phyloP scores from a whole-genome alignment of 805 yeast species.

The Candida alai region DNA sequence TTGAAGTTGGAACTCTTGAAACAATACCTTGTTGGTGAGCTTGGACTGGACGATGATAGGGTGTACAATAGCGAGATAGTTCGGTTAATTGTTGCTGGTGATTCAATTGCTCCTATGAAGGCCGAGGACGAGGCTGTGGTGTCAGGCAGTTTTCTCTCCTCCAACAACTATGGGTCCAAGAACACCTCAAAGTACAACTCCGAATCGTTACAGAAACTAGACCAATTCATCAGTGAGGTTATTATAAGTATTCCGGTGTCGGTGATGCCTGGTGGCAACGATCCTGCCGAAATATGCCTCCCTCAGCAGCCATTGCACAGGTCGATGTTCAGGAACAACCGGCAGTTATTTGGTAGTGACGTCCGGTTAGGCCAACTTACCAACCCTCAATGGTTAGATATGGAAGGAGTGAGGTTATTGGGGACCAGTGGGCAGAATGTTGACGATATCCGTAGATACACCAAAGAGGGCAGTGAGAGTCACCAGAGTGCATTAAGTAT shows the following conservation, averaged over 20 bases:
- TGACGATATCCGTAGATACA: conserved; percentile 70
- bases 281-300: conserved; percentile 77
- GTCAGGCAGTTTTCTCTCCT: conserved; percentile 31
- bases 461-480: conserved; percentile 19
- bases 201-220: conserved; percentile 52
- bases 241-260: conserved; percentile 62
- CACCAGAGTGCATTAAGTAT: conserved; percentile 28
- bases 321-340: conserved; percentile 56
- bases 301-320: conserved; percentile 92
- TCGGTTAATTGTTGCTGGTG: conserved; percentile 68
- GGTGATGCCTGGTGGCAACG: conserved; percentile 79
- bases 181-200: conserved; percentile 49
- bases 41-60: conserved; percentile 36
- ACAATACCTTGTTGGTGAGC: conserved; percentile 69
- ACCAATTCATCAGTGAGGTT: conserved; percentile 53
- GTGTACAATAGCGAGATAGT: conserved; percentile 30
- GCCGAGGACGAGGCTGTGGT: conserved; percentile 23
- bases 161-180: conserved; percentile 48
- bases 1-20: conserved; percentile 53
- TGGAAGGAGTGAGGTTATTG: conserved; percentile 49
- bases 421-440: conserved; percentile 86
- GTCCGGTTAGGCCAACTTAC: conserved; percentile 25
- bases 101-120: conserved; percentile 46
- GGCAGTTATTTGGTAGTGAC: conserved; percentile 37
- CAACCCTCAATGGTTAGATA: conserved; percentile 73